Percentiles rank a stretch among this genome's conserved stretches.
phyloP scores from a whole-genome alignment of 2,329 filamentous ascomycete genomes.

The Hysterium pulicare region DNA sequence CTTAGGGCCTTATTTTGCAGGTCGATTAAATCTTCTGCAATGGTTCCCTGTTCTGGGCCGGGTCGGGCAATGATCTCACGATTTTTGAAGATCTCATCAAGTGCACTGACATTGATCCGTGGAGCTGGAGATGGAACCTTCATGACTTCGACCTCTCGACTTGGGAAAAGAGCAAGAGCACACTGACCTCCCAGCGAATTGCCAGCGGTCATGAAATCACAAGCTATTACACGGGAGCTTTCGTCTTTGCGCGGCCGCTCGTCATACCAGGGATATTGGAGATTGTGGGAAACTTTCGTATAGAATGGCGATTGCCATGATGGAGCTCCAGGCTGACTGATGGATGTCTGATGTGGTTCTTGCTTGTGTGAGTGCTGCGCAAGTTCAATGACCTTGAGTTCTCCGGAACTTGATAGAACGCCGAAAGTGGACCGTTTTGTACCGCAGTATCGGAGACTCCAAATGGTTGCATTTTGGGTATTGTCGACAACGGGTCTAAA shows the following conservation, averaged over 20 bases:
- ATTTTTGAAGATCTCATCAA: slow-evolving; percentile 42
- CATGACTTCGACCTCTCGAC: slow-evolving; percentile 49
- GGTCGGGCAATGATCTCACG: slow-evolving; percentile 29
- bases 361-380: slow-evolving; percentile 46
- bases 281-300: slow-evolving; percentile 40
- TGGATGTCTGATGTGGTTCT: slow-evolving; percentile 19
- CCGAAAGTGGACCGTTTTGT: slow-evolving; percentile 57
- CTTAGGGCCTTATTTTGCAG: slow-evolving; percentile 29
- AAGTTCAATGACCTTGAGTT: slow-evolving; percentile 56
- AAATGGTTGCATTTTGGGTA: slow-evolving; percentile 51
- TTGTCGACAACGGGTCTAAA: slow-evolving; percentile 54
- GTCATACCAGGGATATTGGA: slow-evolving; percentile 47
- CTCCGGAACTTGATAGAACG: slow-evolving; percentile 57
- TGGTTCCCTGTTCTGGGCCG: slow-evolving; percentile 22
- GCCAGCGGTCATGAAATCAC: slow-evolving; percentile 56
- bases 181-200: slow-evolving; percentile 46
- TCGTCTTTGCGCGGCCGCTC: slow-evolving; percentile 43
- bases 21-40: slow-evolving; percentile 33
- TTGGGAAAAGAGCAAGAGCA: slow-evolving; percentile 52
- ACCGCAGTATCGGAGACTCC: slow-evolving; percentile 61
- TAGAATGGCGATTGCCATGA: slow-evolving; percentile 44
- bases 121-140: slow-evolving; percentile 45
- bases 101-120: slow-evolving; percentile 41
- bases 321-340: slow-evolving; percentile 19
- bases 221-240: slow-evolving; percentile 53